Conservation (phyloP, 768 basidiomycete genomes). For the Cytidiella melzeri region DNA sequence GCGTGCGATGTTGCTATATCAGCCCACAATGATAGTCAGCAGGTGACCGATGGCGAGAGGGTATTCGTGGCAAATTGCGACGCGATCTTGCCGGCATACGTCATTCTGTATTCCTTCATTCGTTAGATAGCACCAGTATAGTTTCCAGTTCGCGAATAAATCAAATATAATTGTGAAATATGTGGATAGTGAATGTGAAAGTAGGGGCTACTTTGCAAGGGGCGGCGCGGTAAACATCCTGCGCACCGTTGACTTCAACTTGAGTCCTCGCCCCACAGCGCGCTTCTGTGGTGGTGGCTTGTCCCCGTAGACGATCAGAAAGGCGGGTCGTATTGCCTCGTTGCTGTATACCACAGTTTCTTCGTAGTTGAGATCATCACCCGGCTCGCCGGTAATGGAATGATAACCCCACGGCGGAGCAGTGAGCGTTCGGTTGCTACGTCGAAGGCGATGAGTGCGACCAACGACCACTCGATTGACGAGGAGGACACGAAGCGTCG, state of each 20-base stretch:
- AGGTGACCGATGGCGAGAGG: conserved; percentile 43
- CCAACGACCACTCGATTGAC: conserved; percentile 63
- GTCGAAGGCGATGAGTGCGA: conserved; percentile 42
- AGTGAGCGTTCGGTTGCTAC: conserved; percentile 41
- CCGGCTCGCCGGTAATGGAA: background rate
- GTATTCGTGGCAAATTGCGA: conserved; percentile 49
- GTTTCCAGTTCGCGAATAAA: conserved; percentile 8
- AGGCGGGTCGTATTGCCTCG: conserved; percentile 63
- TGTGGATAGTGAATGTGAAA: no score
- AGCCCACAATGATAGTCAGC: conserved; percentile 14
- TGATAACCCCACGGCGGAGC: conserved; percentile 35
- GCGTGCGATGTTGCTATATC: conserved; percentile 46
- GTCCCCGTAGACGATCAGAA: conserved; percentile 54
- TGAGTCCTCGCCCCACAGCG: background rate
- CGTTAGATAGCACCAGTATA: conserved; percentile 3
- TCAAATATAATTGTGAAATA: conserved; percentile 11
- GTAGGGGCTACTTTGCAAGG: no score
- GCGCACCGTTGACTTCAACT: background rate
- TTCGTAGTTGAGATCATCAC: background rate
- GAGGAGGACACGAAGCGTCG: conserved; percentile 43
- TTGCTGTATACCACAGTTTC: conserved; percentile 31
- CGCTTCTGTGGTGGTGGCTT: conserved; percentile 12
- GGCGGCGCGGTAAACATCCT: background rate
- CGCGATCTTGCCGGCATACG: conserved; percentile 51
- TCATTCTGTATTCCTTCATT: conserved; percentile 48